These are phyloP conservation scores for Ophiocordyceps robertsii DNA, from an alignment of 2,329 filamentous ascomycete genomes.

Conservation along the genomic window DNA sequence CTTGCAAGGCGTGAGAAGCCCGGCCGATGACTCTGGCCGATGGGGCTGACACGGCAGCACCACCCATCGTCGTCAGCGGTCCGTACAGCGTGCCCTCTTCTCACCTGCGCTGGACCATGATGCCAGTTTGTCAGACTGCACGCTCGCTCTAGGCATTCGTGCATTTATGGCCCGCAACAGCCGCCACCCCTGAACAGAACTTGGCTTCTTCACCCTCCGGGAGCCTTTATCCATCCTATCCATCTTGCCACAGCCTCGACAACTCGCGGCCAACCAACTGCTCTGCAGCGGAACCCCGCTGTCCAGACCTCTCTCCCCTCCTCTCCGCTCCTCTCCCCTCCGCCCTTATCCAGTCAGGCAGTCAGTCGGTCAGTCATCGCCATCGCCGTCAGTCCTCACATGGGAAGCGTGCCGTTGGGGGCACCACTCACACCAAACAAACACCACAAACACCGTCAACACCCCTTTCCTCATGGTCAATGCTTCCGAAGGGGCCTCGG, in stretches of 20 bases:
- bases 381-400: too few relatives aligned
- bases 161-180: constrained; percentile 12
- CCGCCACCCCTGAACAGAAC: neutral
- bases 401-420: too few relatives aligned
- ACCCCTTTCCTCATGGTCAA: constrained; percentile 26
- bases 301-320: too few relatives aligned
- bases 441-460: neutral
- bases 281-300: too few relatives aligned
- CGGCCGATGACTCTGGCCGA: constrained; percentile 1
- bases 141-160: constrained; percentile 9
- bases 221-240: too few relatives aligned
- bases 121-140: neutral
- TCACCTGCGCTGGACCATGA: constrained; percentile 6
- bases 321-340: too few relatives aligned
- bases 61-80: constrained; percentile 5
- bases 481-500: constrained; percentile 24
- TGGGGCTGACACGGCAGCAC: constrained; percentile 1
- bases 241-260: too few relatives aligned
- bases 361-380: too few relatives aligned
- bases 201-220: neutral
- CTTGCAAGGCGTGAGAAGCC: neutral
- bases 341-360: too few relatives aligned
- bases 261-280: too few relatives aligned
- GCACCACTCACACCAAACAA: too few relatives aligned
- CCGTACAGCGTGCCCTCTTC: constrained; percentile 1